A percentile compares a stretch with the other conserved stretches of the same genome.
Conservation (phyloP, 164 flowering plant species). For the Echeveria elegans region DNA sequence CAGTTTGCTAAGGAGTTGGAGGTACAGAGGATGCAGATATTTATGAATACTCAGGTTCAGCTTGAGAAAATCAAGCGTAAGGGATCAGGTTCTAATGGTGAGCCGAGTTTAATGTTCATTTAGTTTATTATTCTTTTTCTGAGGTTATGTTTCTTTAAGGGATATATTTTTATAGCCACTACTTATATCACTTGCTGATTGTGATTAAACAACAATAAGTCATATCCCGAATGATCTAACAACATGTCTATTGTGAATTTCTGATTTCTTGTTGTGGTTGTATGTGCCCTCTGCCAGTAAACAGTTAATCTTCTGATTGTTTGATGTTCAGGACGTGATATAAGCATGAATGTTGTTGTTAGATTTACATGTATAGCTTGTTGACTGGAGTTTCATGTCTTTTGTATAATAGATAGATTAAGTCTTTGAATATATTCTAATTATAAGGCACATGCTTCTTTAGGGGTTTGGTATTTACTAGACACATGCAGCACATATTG, state of each 20-base stretch:
- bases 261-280: neutral
- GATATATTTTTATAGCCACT: neutral
- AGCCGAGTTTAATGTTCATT: slow-evolving; percentile 8
- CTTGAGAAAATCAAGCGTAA: slow-evolving; percentile 69
- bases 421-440: too few species aligned
- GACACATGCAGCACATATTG: too few species aligned
- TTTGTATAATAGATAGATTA: too few species aligned
- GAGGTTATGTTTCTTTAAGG: neutral
- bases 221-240: neutral
- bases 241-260: neutral
- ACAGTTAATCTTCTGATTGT: neutral
- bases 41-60: slow-evolving; percentile 76
- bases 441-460: too few species aligned
- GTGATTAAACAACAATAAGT: neutral
- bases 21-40: slow-evolving; percentile 73
- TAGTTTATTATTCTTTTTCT: neutral
- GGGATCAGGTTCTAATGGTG: slow-evolving; percentile 37
- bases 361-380: too few species aligned
- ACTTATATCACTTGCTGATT: neutral
- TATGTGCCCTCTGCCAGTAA: neutral
- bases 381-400: too few species aligned
- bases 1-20: slow-evolving; percentile 68
- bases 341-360: too few species aligned
- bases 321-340: neutral
- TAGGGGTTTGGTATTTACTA: too few species aligned